Evolutionary conservation across 2,329 filamentous ascomycete species (phyloP).

Genomic region (Nigrospora osmanthi): DNA sequence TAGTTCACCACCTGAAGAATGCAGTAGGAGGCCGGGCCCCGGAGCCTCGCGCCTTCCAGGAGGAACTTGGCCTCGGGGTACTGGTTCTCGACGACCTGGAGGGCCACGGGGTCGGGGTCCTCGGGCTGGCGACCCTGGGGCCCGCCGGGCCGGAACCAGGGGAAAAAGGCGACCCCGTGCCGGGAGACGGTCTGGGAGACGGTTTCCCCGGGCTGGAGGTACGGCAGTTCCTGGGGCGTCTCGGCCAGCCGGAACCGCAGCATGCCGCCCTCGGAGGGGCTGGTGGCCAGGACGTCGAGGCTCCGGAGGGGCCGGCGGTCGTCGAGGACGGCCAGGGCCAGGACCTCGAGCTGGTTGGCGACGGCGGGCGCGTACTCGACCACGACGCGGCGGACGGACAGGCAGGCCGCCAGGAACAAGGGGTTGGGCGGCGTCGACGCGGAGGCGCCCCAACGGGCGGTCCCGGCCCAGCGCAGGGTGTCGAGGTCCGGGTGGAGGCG

Average conservation of each 20-base stretch:
- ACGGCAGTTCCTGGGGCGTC: not conserved
- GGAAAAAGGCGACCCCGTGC: conserved; percentile 1
- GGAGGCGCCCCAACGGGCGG: conserved; percentile 6
- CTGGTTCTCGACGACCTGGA: not conserved
- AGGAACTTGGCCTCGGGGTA: not conserved
- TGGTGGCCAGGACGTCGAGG: conserved; percentile 2
- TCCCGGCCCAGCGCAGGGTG: conserved; percentile 8
- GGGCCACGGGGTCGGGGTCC: not conserved
- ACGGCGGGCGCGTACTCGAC: conserved; percentile 7
- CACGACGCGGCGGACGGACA: conserved; percentile 10
- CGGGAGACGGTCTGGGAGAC: not conserved
- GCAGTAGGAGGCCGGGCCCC: not conserved
- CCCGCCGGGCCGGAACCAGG: not conserved
- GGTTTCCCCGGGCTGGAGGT: not conserved
- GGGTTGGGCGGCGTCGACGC: conserved; percentile 1
- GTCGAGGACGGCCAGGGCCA: conserved; percentile 9
- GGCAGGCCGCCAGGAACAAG: conserved; percentile 10
- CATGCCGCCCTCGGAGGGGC: conserved; percentile 1
- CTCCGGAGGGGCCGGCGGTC: conserved; percentile 4
- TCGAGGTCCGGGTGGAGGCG: conserved; percentile 7
- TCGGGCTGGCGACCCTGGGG: not conserved
- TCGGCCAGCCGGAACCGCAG: conserved; percentile 1
- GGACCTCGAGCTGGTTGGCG: conserved; percentile 5
- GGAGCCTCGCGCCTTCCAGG: not conserved
- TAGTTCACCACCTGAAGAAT: not conserved